Conservation (phyloP, 108 stramenopile genomes). For the Nitzschia palea region DNA sequence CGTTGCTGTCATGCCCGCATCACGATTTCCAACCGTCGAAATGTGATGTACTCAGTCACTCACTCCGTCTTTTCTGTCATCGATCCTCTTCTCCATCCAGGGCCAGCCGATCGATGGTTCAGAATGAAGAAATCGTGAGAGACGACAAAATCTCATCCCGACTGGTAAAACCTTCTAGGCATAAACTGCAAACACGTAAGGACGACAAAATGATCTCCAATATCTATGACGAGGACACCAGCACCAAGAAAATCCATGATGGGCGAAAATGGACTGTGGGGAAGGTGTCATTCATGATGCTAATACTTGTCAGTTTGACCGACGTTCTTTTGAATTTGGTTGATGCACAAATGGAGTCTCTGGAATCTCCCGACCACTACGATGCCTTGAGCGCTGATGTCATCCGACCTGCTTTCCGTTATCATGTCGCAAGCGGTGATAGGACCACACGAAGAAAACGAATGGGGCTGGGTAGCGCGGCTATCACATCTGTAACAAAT, state of each 20-base stretch:
- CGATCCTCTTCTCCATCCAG: no score
- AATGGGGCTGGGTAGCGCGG: conserved; percentile 43
- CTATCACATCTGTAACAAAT: conserved; percentile 48
- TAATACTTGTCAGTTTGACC: conserved; percentile 19
- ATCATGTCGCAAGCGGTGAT: not conserved
- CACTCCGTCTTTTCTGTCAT: no score
- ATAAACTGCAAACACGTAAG: no score
- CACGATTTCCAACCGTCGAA: no score
- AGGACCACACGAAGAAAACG: not conserved
- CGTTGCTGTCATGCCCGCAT: no score
- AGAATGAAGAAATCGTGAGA: no score
- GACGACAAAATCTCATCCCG: no score
- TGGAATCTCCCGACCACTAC: conserved; percentile 26
- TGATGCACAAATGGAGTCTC: conserved; percentile 29
- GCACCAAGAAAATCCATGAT: not conserved
- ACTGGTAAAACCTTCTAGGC: no score
- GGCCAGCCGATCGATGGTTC: no score
- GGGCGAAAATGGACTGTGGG: conserved; percentile 23
- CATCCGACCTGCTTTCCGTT: conserved; percentile 37
- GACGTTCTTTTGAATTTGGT: conserved; percentile 23
- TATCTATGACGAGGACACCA: not conserved
- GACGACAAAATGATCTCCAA: not conserved
- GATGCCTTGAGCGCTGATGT: conserved; percentile 37
- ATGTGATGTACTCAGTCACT: no score
- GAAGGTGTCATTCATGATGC: conserved; percentile 31